phyloP scores from a whole-genome alignment of 148 eudicot genomes.

The Persicaria tinctoria region DNA sequence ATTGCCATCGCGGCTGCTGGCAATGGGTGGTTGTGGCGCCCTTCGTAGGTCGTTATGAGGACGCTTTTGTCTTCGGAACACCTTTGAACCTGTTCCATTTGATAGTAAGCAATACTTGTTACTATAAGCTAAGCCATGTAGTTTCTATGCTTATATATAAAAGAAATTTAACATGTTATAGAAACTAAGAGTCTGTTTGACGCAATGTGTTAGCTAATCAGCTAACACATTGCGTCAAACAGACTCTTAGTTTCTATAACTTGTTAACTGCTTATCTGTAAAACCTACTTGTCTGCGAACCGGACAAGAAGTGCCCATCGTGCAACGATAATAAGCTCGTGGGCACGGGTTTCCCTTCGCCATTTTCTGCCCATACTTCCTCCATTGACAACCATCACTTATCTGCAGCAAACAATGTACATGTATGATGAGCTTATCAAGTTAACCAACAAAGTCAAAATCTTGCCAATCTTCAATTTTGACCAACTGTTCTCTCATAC shows the following conservation, averaged over 20 bases:
- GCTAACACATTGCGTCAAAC: too few species aligned
- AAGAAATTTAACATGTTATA: too few species aligned
- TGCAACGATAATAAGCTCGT: constrained; percentile 46
- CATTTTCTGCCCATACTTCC: constrained; percentile 41
- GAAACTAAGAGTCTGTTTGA: too few species aligned
- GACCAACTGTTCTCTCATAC: background rate
- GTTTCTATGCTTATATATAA: too few species aligned
- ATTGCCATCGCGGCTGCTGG: constrained; percentile 33
- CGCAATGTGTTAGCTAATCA: too few species aligned
- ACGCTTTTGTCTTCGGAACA: constrained; percentile 37
- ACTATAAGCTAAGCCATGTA: too few species aligned
- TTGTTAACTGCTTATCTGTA: background rate
- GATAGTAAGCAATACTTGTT: too few species aligned
- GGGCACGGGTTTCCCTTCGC: constrained; percentile 42
- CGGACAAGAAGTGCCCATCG: constrained; percentile 38
- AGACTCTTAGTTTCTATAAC: too few species aligned
- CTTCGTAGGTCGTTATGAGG: constrained; percentile 39
- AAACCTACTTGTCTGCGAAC: constrained; percentile 38
- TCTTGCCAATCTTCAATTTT: background rate
- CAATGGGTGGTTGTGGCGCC: constrained; percentile 36
- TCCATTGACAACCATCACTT: constrained; percentile 44
- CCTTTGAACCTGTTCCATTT: constrained; percentile 30
- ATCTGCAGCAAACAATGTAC: constrained; percentile 14
- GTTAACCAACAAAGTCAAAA: constrained; percentile 5
- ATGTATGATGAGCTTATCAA: background rate